phyloP scores from a whole-genome alignment of 2,329 filamentous ascomycete genomes.

The Trichothecium roseum region DNA sequence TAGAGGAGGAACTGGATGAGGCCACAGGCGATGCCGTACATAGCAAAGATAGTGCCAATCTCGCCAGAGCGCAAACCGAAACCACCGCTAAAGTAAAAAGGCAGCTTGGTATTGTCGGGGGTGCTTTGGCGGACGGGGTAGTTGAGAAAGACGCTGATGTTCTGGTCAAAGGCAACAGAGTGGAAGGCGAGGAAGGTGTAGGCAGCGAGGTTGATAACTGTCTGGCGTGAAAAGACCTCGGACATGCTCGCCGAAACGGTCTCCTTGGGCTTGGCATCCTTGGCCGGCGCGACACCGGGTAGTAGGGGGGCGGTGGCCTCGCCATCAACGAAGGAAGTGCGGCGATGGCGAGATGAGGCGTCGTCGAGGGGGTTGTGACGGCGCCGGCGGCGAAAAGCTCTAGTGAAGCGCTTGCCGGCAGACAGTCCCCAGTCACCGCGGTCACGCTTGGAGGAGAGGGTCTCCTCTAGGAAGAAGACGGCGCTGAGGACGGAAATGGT shows the following conservation, averaged over 20 bases:
- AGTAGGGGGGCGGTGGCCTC: conserved; percentile 48
- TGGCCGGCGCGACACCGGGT: conserved; percentile 16
- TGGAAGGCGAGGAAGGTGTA: conserved; percentile 80
- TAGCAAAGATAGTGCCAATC: conserved; percentile 78
- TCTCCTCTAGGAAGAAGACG: conserved; percentile 77
- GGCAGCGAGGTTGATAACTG: conserved; percentile 60
- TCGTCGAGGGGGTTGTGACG: conserved; percentile 11
- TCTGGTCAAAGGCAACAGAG: conserved; percentile 74
- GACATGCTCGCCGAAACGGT: conserved; percentile 27
- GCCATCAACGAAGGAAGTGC: conserved; percentile 40
- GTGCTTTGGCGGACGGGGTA: conserved; percentile 52
- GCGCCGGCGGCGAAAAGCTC: conserved; percentile 16
- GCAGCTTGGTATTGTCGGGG: conserved; percentile 49
- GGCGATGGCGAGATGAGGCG: conserved; percentile 23
- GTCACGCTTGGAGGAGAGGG: conserved; percentile 60
- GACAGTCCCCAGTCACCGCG: conserved; percentile 64
- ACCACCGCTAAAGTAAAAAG: conserved; percentile 74
- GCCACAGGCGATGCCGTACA: conserved; percentile 72
- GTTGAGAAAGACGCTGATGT: conserved; percentile 82
- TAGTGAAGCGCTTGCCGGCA: conserved; percentile 56
- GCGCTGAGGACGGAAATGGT: conserved; percentile 65
- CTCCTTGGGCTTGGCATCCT: conserved; percentile 1
- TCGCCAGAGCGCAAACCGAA: conserved; percentile 63
- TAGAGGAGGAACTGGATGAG: conserved; percentile 81
- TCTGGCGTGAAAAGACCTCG: conserved; percentile 66